Base-by-base conservation (phyloP, 768 basidiomycete species). In the Butyriboletus loyo region DNA sequence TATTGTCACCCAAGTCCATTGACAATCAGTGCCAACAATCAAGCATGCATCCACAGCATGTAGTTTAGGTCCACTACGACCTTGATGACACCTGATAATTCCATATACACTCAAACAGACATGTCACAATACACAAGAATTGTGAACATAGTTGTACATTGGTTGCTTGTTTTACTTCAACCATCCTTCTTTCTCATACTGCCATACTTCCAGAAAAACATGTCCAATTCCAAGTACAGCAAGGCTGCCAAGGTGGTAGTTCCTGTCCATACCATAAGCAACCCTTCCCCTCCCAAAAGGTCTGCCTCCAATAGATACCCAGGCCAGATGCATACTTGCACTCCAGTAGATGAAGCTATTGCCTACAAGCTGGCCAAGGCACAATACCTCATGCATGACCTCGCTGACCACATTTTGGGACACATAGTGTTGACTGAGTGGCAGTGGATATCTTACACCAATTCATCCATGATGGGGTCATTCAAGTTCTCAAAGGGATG, bases 351-450 rank as follows among this genome's bases (percentile, higher is more conserved):
- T 22, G 25, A 19, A 2, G 52, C 45, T 6, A 31, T 61, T n/a
- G 24, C 51, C 1, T n/a, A 37, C 9, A 50, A 59, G 39, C 36
- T 54, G 28, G 49, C 21, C 0, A 43, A 52, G 13, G 57, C 49
- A 19, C 52, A 37, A 4, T 44, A 31, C 9, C 19, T 59, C 4
- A 45, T 45, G 43, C 8, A 31, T 6, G 30, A 45, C 32, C 21
- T 45, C 30, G 43, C 43, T 0, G 30, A 58, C 25, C 59, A 55
- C 9, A 28, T 51, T 10, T 32, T 57, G 2, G 53, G 50, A 1
- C 35, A 50, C 11, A 30, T 43, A 7, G 40, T 55, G 0, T 46
- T 44, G 19, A 57, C 53, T 0, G 24, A 35, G 6, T 55, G 25
- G 49, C 53, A 3, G 34, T 24, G 14, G 53, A 57, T 10, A 55